Base-by-base conservation (phyloP, 345 rosid genomes). In the Hibiscus trionum region DNA sequence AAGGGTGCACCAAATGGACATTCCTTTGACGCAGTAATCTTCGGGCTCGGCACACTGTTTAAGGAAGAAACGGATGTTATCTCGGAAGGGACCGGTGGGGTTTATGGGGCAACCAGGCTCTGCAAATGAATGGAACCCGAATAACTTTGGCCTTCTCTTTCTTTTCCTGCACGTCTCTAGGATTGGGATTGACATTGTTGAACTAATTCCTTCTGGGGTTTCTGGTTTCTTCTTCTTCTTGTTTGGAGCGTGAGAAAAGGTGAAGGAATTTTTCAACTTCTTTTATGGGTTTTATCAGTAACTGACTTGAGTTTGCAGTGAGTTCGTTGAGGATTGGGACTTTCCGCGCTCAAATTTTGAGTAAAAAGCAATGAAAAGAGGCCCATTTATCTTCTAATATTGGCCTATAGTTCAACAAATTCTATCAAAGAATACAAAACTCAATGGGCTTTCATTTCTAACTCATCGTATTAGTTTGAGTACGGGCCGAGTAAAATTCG, bases 1-100 rank as follows among this genome's bases (percentile, higher is more conserved):
- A 3, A 87, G 82, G 17, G 95, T 85, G 31, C 91, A 90, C 95
- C 93, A 86, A 11, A 87, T 79, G 14, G 84, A 77, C 91, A 86
- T 86, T 7, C 87, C 92, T 2, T 76, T 78, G 35, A 86, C 64
- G 1, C 5, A 75, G 68, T 87, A 87, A 3, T 90, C 95, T 35
- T 88, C 87, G 1, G 73, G 82, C 56, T 83, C 88, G 0, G 85
- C 82, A 46, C 80, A 79, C 46, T 88, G 82, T 3, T 73, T 72
- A 11, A 94, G 83, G 78, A 94, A 87, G 27, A 50, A 10, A 24
- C 88, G 75, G 2, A 91, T 67, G 69, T 85, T 86, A 11, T 94
- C 93, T 0, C 91, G 79, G 64, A 94, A 94, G 0, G 80, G 61
- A 11, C 88, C 88, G 0, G 29, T 66, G 53, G 84, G 85, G 37